Conservation (phyloP, 1,284 basidiomycete genomes). For the Ustilago xerochloae region DNA sequence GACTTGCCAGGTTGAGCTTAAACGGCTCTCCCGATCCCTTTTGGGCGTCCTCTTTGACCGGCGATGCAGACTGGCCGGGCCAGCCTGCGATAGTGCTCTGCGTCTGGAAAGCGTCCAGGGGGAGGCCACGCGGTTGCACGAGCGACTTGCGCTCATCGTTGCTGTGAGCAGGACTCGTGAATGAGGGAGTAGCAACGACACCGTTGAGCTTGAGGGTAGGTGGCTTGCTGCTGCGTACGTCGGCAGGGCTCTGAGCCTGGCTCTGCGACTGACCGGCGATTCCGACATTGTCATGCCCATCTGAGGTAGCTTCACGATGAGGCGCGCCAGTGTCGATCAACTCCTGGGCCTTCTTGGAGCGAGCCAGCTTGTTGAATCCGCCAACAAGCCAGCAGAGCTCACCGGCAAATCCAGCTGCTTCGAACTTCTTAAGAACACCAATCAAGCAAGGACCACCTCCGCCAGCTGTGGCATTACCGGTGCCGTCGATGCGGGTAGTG, state of each 20-base stretch:
- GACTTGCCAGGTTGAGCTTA: conserved; percentile 20
- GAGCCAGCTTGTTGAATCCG: conserved; percentile 58
- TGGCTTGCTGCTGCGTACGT: conserved; percentile 10
- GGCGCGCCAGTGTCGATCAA: conserved; percentile 36
- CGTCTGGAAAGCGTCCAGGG: conserved; percentile 59
- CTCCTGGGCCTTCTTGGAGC: conserved; percentile 25
- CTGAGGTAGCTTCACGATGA: too few relatives aligned
- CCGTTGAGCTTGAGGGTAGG: conserved; percentile 34
- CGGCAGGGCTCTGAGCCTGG: not conserved
- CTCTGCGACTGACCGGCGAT: not conserved
- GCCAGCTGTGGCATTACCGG: conserved; percentile 60
- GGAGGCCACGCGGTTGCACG: conserved; percentile 58
- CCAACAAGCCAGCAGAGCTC: conserved; percentile 65
- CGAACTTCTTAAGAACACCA: conserved; percentile 66
- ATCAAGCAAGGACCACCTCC: conserved; percentile 63
- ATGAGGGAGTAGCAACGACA: conserved; percentile 9
- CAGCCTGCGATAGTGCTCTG: conserved; percentile 51
- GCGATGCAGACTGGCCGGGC: conserved; percentile 32
- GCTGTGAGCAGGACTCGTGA: conserved; percentile 6
- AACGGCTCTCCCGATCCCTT: conserved; percentile 3
- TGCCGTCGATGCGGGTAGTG: conserved; percentile 47
- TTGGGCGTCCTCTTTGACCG: conserved; percentile 14
- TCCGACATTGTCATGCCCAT: not conserved
- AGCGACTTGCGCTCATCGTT: conserved; percentile 30
- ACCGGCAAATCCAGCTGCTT: conserved; percentile 58